Evolutionary conservation across 495 filamentous ascomycete genomes (phyloP), one percentile per base, ranked within the genome.

Genomic region (Alectoria sarmentosa): DNA sequence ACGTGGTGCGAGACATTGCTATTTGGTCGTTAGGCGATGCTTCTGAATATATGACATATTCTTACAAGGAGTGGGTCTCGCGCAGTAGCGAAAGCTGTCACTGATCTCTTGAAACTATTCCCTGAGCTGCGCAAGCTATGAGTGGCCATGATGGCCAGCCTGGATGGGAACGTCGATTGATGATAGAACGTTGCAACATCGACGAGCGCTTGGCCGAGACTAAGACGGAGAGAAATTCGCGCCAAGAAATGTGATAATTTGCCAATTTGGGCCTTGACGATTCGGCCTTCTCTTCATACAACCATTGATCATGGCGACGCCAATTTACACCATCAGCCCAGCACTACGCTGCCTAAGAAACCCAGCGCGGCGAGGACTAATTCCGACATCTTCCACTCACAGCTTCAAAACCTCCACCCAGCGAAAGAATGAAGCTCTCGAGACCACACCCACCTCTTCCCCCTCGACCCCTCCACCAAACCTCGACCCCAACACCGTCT

Each of bases 1-100:
- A 54, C 71, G 66, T 38, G 76, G 76, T 38, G 75, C 69, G 55
- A 84, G 75, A 72, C 79, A 83, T 81, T 79, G 82, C 78, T 84
- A 71, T 7, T 70, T 77, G 58, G 37, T 39, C 34, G 10, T 65
- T 60, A 65, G 42, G 19, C 4, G 1, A 21, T 59, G 39, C 28
- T 60, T 4, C 9, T 41, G 6, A 23, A 23, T 23, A n/a, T 55
- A 26, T 57, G 39, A 26, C 19, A 30, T 14, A 17, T 26, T 61
- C 69, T 49, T 69, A 76, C 83, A 73, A 79, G 79, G 39, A 83
- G 71, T 19, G 79, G 75, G 61, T 75, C 74, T 66, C 67, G 73
- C n/a, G 61, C 61, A 10, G 44, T 32, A 9, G 64, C 28, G 48
- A 46, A 56, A 41, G 62, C 58, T 28, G 62, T 52, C 9, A 67